Conservation (phyloP, 306 rosid genomes). For the Benincasa hispida region DNA sequence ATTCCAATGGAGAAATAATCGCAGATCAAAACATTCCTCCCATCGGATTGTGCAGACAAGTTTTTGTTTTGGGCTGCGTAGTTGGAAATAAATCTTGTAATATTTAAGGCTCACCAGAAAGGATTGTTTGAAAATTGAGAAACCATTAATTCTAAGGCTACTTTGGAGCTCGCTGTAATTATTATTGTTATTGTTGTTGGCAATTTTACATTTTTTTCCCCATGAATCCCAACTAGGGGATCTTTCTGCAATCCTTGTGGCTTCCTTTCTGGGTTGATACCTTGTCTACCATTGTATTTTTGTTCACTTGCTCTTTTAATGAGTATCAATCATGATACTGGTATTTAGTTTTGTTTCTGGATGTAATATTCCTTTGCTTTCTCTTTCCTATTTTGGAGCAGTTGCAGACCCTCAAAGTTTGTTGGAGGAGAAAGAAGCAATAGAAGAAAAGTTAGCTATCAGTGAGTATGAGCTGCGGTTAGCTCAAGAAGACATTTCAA, state of each 20-base stretch:
- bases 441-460: constrained; percentile 73
- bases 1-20: background rate
- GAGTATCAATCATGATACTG: background rate
- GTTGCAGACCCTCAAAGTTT: constrained; percentile 93
- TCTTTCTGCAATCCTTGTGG: background rate
- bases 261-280: background rate
- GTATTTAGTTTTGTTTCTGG: background rate
- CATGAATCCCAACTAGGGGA: background rate
- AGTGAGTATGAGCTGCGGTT: constrained; percentile 85
- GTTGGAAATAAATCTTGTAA: background rate
- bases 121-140: background rate
- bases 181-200: background rate
- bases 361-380: background rate
- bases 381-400: constrained; percentile 32
- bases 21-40: background rate
- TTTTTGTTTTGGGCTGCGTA: background rate
- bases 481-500: constrained; percentile 75
- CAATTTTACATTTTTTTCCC: background rate
- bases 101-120: background rate
- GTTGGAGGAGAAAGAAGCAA: constrained; percentile 73
- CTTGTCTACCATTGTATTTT: background rate
- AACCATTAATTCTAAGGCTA: background rate
- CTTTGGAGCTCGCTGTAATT: background rate
- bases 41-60: background rate
- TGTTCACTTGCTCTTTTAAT: background rate